Percentiles rank a stretch among this genome's conserved stretches.
Evolutionary conservation across 768 basidiomycete genomes (phyloP).

Genomic region (Boletus tomentosulus): DNA sequence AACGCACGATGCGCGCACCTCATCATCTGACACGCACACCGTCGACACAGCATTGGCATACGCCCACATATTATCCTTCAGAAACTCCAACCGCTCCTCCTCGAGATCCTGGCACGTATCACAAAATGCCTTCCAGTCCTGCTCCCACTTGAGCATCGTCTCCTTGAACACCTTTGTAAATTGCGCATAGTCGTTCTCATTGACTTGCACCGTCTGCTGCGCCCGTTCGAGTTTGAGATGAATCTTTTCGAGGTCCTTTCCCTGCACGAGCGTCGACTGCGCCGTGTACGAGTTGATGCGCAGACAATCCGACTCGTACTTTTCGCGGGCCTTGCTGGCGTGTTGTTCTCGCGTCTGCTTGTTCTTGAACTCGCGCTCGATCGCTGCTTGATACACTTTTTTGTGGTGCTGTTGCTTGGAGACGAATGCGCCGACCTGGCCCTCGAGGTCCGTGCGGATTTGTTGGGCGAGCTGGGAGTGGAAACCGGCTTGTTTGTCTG

Average conservation of each 20-base stretch:
- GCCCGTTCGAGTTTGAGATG: constrained; percentile 83
- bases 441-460: constrained; percentile 74
- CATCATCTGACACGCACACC: constrained; percentile 92
- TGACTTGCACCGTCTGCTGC: constrained; percentile 82
- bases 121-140: constrained; percentile 91
- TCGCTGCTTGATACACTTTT: constrained; percentile 63
- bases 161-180: constrained; percentile 77
- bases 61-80: constrained; percentile 93
- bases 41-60: constrained; percentile 97
- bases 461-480: constrained; percentile 74
- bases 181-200: constrained; percentile 90
- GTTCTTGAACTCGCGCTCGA: constrained; percentile 89
- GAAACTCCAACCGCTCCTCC: constrained; percentile 89
- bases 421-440: constrained; percentile 54
- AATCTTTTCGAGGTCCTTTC: constrained; percentile 89
- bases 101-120: constrained; percentile 95
- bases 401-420: constrained; percentile 66
- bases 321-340: constrained; percentile 85
- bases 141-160: constrained; percentile 83
- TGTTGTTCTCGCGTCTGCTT: constrained; percentile 85
- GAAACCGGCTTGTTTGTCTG: constrained; percentile 71
- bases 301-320: constrained; percentile 90
- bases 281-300: constrained; percentile 93
- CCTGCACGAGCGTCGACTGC: constrained; percentile 86
- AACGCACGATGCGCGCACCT: constrained; percentile 51